Evolutionary conservation across 176 grass and related monocot genomes (phyloP), one percentile per base, ranked within the genome.

Genomic region (Dactylis glomerata): DNA sequence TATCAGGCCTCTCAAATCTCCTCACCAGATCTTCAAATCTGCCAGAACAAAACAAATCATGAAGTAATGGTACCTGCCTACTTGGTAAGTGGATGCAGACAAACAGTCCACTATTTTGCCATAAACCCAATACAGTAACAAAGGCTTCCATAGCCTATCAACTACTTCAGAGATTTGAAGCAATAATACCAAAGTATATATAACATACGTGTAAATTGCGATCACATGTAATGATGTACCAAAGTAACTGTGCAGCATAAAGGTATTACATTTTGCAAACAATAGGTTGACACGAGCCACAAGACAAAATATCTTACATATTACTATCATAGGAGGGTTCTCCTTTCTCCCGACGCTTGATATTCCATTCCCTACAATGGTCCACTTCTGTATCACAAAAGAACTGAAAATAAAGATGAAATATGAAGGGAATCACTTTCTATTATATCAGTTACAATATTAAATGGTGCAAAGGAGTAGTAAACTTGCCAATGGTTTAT

Each of bases 1-100:
- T 89, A 55, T 95, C 93, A 67, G 96, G 96, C 87, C 74, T 98
- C 91, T 98, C 96, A 77, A 98, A 95, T 90, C 96, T 92, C 37
- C 73, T 82, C 33, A 76, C 86, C 33, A 98, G 73, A 79, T 98
- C 96, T 78, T 98, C 96, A 90, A 98, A 93, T 90, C 96, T 98
- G 79, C 68, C 74, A 46, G 1, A 13, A 51, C 16, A 82, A 61
- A 87, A 87, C 19, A 85, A 22, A 2, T 31, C 24, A 57, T 77
- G 26, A 86, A 32, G 47, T 54, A 52, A 56, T 52, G 47, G 38
- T 5, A 59, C 32, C 30, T 36, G 28, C 77, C 28, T 16, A 6
- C 31, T 73, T 8, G 34, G 13, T 23, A 44, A 16, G 22, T 10
- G 9, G 8, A 76, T 20, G 3, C 33, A 22, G 33, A 82, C 2